Evolutionary conservation across 23 red algal genomes (phyloP).

Genomic region (Gracilaria caudata): DNA sequence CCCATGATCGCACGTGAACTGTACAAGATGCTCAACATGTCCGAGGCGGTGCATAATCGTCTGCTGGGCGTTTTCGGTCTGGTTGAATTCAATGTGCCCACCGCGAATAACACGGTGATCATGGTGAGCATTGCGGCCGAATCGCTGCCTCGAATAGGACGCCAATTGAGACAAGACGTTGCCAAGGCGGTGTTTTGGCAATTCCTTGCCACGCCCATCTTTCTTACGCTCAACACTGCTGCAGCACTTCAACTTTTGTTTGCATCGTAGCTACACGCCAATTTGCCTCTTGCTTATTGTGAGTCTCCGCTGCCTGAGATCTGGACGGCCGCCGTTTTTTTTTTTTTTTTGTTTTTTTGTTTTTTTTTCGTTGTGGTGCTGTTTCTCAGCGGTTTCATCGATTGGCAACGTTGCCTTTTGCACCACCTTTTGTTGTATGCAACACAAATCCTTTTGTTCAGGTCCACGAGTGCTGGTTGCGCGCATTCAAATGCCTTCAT

Average conservation of each 20-base stretch:
- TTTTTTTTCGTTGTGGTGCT: no score
- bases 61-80: conserved; percentile 50
- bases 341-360: no score
- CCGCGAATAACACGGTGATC: conserved; percentile 57
- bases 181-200: conserved; percentile 36
- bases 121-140: conserved; percentile 48
- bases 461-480: no score
- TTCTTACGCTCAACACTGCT: conserved; percentile 50
- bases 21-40: conserved; percentile 7
- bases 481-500: no score
- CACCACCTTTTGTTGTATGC: no score
- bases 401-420: no score
- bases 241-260: conserved; percentile 31
- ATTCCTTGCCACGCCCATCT: conserved; percentile 37
- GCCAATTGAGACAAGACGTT: conserved; percentile 31
- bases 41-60: conserved; percentile 10
- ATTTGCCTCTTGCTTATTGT: no score
- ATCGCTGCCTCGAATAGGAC: conserved; percentile 37
- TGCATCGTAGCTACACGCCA: background rate
- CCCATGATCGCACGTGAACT: conserved; percentile 33
- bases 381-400: no score
- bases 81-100: conserved; percentile 47
- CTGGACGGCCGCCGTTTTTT: no score
- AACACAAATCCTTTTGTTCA: no score
- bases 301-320: no score